Evolutionary conservation across 2,329 filamentous ascomycete species (phyloP), one percentile per base, ranked within the genome.

Genomic region (Microcyclospora tardicrescens): DNA sequence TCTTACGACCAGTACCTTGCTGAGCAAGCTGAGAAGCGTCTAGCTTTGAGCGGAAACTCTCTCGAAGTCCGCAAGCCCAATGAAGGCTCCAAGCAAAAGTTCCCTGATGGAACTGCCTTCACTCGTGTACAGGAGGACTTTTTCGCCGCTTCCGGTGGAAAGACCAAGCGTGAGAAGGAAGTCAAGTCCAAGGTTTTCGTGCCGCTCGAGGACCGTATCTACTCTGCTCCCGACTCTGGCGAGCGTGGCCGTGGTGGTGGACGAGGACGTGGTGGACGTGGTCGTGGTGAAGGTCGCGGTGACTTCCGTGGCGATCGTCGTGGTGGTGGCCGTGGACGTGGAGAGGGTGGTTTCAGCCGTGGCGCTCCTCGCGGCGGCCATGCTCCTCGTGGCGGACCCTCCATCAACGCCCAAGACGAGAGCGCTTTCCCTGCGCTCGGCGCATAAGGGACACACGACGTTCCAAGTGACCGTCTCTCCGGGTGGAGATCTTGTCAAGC

Each of bases 21-120:
- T 60, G 77, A 83, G 62, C 72, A 71, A 59, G 75, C 75, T 42
- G 73, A 77, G 64, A 89, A 87, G 76, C 87, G 85, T 70, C 67
- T 76, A 49, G 74, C 75, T 50, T 75, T 89, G 43, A 72, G 70
- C 53, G 64, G 71, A 48, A 75, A 74, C 53, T 64, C 68, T 53
- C 73, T 79, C 56, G 75, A 84, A 57, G 73, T 85, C 59, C 89
- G 91, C 69, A 79, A 86, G 71, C 70, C 89, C 65, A 95, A 96
- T 72, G 87, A 95, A 72, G 87, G 87, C 58, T 75, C 71, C 71
- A 84, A 85, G 72, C 89, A 91, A 77, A 91, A 95, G 75, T 94
- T 87, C 84, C 83, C 82, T 57, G 72, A 74, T 56, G 86, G 85
- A 61, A 93, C 87, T 72, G 66, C 71, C 47, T 54, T 77, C 54